phyloP scores from a whole-genome alignment of 148 eudicot genomes.

The Cornus controversa region DNA sequence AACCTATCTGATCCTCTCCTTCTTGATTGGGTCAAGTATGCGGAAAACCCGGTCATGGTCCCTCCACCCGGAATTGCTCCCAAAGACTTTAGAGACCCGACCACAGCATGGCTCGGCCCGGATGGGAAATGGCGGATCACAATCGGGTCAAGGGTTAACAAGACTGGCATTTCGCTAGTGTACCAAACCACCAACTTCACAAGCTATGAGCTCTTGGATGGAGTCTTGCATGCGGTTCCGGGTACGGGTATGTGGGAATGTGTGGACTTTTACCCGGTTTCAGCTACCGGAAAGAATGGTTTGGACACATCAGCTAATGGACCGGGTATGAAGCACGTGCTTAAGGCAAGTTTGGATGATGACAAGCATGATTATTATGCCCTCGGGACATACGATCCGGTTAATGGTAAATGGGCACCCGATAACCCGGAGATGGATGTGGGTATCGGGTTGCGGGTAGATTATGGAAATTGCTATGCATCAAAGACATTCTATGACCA shows the following conservation, averaged over 20 bases:
- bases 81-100: conserved; percentile 81
- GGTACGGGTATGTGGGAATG: conserved; percentile 99
- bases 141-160: conserved; percentile 63
- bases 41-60: conserved; percentile 63
- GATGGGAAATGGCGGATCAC: conserved; percentile 73
- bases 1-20: conserved; percentile 89
- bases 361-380: conserved; percentile 71
- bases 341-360: conserved; percentile 80
- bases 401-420: conserved; percentile 62
- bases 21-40: conserved; percentile 74
- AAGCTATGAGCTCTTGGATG: conserved; percentile 51
- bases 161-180: conserved; percentile 64
- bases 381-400: conserved; percentile 57
- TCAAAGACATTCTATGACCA: conserved; percentile 90
- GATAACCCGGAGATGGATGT: conserved; percentile 75
- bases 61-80: conserved; percentile 40
- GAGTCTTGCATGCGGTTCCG: conserved; percentile 56
- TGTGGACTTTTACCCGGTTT: conserved; percentile 88
- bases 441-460: conserved; percentile 72
- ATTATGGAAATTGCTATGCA: conserved; percentile 85
- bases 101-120: conserved; percentile 76
- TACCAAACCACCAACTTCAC: conserved; percentile 61
- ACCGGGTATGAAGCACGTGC: conserved; percentile 63
- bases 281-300: conserved; percentile 46
- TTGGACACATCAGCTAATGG: conserved; percentile 70